A percentile compares a stretch with the other conserved stretches of the same genome.
Conservation (phyloP, 345 rosid genomes). For the Boechera divaricarpa region DNA sequence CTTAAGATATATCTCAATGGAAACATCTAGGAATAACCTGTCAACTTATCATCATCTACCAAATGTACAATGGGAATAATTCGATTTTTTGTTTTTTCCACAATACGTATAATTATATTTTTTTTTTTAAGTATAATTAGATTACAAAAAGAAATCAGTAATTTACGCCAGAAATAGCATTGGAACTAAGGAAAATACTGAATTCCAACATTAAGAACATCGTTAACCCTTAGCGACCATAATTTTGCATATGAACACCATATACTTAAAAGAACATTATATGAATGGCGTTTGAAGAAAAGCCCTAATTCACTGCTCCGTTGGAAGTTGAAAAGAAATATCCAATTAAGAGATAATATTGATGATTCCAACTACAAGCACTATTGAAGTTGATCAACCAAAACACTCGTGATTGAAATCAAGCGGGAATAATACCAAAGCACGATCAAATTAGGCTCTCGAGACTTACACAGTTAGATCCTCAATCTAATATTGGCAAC, state of each 20-base stretch:
- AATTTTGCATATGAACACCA: too few relatives aligned
- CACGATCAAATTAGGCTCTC: neutral
- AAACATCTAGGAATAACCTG: too few relatives aligned
- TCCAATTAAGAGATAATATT: neutral
- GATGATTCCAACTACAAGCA: neutral
- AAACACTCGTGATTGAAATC: neutral
- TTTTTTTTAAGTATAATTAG: too few relatives aligned
- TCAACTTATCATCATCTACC: too few relatives aligned
- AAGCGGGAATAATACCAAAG: neutral
- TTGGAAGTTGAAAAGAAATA: neutral
- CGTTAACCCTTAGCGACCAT: neutral
- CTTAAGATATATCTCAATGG: too few relatives aligned
- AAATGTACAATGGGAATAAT: too few relatives aligned
- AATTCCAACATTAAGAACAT: neutral
- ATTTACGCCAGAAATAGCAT: too few relatives aligned
- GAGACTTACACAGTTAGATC: conserved; percentile 16
- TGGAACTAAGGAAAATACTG: too few relatives aligned
- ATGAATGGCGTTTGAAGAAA: neutral
- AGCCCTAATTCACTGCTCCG: conserved; percentile 10
- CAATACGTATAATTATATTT: too few relatives aligned
- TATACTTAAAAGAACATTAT: neutral
- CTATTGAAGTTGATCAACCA: neutral
- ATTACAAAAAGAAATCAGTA: too few relatives aligned
- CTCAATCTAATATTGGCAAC: neutral
- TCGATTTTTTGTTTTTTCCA: too few relatives aligned